Base-by-base conservation (phyloP, 2,329 filamentous ascomycete species). In the Torrubiella hemipterigena region DNA sequence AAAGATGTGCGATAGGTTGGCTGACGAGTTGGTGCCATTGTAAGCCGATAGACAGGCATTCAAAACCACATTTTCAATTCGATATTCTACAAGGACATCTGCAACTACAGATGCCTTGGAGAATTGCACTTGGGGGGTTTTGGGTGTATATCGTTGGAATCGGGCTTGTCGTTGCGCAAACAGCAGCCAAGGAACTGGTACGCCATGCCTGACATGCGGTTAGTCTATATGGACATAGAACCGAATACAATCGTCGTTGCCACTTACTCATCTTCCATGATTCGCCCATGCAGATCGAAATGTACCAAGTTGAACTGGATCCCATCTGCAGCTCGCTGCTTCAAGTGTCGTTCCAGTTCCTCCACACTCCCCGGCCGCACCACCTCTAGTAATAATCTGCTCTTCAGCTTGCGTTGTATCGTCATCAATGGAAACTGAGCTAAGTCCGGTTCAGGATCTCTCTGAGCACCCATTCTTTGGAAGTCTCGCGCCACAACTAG, bases 381-480 rank as follows among this genome's bases (percentile, higher is more conserved):
- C 19, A 48, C 41, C 30, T 45, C 44, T 24, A 48, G 37, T 22
- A 41, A 32, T 36, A 49, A 31, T 23, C 44, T 35, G 28, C 44
- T 40, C n/a, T 38, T 33, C 20, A 48, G 41, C 33, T 40, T 47
- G 34, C 42, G 43, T 27, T 51, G 49, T 25, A 45, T 27, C 16
- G 35, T 49, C 44, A 49, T 50, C 31, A 50, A 39, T 17, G 43
- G 45, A 37, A 34, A 50, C 28, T 51, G 49, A 13, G 44, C 47
- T 31, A 51, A 35, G 22, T 49, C 44, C 1, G 47, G 47, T 35
- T 49, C 46, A 10, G 48, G 42, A n/a, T 49, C 45, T 8, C 45
- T 40, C 16, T 44, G 41, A 9, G 38, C 40, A 2, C 46, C 48
- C 2, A 32, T 42, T 7, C 41, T 37, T 17, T 38, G 44, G 12